Evolutionary conservation across 208 protist genomes (phyloP).

Genomic region (Acanthamoeba royreba): DNA sequence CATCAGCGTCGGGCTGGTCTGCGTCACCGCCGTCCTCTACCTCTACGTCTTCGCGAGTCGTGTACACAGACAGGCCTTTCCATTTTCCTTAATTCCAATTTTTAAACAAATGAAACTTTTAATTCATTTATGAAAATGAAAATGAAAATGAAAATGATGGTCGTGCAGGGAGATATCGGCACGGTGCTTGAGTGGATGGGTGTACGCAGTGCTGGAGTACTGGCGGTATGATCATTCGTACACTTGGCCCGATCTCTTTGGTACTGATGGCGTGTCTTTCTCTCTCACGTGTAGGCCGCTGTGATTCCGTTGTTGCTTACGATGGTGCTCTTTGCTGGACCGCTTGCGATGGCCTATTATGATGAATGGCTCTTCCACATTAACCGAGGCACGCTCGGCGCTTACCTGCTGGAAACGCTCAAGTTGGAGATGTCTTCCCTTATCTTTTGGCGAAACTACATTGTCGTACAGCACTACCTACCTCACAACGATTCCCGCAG

Average conservation of each 20-base stretch:
- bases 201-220: neutral
- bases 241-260: neutral
- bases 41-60: neutral
- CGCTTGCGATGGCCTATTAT: constrained; percentile 30
- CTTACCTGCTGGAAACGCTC: neutral
- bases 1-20: neutral
- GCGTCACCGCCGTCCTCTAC: neutral
- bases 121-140: neutral
- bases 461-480: neutral
- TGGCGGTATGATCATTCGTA: neutral
- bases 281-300: neutral
- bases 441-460: constrained; percentile 44
- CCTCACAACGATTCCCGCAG: neutral
- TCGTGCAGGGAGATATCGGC: neutral
- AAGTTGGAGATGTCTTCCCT: neutral
- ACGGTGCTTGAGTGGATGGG: constrained; percentile 37
- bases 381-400: neutral
- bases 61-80: neutral
- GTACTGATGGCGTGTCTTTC: neutral
- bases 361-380: neutral
- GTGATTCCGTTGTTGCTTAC: neutral
- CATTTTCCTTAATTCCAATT: neutral
- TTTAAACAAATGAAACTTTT: neutral
- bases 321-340: constrained; percentile 38
- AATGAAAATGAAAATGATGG: neutral